These are phyloP conservation scores for Trypethelium eluteriae DNA, from an alignment of 495 filamentous ascomycete genomes.

Conservation along the genomic window DNA sequence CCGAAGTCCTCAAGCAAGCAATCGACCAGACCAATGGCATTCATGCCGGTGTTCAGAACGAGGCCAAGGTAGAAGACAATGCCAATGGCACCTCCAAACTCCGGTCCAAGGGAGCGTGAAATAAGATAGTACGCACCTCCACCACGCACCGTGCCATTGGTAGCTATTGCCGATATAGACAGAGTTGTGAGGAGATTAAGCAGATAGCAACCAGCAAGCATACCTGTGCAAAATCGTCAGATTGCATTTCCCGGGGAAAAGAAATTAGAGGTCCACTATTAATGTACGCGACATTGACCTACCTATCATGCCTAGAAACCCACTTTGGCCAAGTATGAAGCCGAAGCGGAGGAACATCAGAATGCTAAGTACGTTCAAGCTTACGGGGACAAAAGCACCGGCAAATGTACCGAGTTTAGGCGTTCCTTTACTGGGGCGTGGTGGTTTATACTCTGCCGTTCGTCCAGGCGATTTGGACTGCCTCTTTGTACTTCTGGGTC, in stretches of 20 bases:
- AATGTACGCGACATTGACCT: conserved; percentile 21
- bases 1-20: conserved; percentile 76
- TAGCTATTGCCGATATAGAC: conserved; percentile 80
- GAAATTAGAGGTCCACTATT: neutral
- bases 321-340: conserved; percentile 69
- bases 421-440: conserved; percentile 43
- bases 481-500: neutral
- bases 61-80: conserved; percentile 82
- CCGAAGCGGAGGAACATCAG: conserved; percentile 86
- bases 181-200: conserved; percentile 80
- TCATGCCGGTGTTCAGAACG: conserved; percentile 81
- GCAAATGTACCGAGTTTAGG: conserved; percentile 67
- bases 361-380: conserved; percentile 83
- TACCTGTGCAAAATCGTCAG: conserved; percentile 40
- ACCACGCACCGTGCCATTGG: conserved; percentile 81
- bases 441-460: conserved; percentile 27
- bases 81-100: conserved; percentile 87
- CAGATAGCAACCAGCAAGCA: conserved; percentile 63
- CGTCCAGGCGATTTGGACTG: conserved; percentile 12
- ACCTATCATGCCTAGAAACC: conserved; percentile 75
- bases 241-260: neutral
- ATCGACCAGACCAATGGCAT: conserved; percentile 79
- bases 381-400: conserved; percentile 80
- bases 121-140: conserved; percentile 88
- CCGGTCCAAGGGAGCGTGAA: conserved; percentile 75